Evolutionary conservation across 2,329 filamentous ascomycete genomes (phyloP).

Genomic region (Microsporum audouinii): DNA sequence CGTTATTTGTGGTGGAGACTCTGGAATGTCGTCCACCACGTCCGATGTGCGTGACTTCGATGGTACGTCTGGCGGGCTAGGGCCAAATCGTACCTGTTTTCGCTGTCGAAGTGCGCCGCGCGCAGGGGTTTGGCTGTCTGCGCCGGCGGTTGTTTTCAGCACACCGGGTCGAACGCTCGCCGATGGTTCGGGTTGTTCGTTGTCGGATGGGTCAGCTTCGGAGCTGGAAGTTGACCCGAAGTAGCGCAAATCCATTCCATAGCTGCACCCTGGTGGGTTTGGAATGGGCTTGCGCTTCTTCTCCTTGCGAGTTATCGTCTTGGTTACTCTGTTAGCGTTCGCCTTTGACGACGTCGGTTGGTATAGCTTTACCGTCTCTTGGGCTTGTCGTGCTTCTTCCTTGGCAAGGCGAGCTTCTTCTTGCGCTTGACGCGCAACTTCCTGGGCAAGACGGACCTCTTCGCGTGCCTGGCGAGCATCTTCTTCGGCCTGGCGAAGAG

Average conservation of each 20-base stretch:
- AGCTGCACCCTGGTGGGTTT: constrained; percentile 31
- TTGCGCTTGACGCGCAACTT: neutral
- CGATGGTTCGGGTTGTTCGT: constrained; percentile 5
- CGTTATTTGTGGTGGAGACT: neutral
- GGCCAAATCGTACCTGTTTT: constrained; percentile 27
- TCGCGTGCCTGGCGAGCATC: neutral
- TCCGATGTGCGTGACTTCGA: constrained; percentile 17
- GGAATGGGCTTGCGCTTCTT: constrained; percentile 22
- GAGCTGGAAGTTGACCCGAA: constrained; percentile 26
- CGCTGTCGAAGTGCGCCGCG: constrained; percentile 13
- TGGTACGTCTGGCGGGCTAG: constrained; percentile 25
- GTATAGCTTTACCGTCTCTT: neutral
- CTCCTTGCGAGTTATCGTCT: neutral
- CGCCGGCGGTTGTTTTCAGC: neutral
- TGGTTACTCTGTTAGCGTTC: neutral
- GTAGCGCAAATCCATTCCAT: constrained; percentile 31
- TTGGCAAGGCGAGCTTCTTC: neutral
- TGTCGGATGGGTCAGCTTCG: constrained; percentile 19
- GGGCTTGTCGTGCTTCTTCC: neutral
- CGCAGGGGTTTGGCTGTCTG: neutral
- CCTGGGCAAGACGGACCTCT: neutral
- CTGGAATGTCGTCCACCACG: neutral
- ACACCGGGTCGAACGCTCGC: neutral
- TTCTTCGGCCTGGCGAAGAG: neutral
- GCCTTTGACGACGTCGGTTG: neutral